Evolutionary conservation across 2,329 filamentous ascomycete genomes (phyloP).

Genomic region (Dactylellina drechsleri): DNA sequence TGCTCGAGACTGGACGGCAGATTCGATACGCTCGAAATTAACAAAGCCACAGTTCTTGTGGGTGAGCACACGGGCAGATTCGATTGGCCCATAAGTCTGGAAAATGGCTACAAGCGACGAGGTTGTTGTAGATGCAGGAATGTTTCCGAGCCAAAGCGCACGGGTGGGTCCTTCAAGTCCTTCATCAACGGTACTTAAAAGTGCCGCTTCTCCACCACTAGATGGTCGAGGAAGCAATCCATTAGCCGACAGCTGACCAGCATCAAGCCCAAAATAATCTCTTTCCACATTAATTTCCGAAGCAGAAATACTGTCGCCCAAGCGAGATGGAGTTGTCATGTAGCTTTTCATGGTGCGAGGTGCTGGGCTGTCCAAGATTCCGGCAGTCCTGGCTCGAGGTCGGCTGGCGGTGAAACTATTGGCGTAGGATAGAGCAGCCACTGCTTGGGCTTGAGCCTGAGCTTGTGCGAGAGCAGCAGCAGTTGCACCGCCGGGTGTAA

Average conservation of each 20-base stretch:
- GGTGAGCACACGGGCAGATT: constrained; percentile 90
- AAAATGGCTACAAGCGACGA: constrained; percentile 96
- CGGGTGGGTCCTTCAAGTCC: constrained; percentile 85
- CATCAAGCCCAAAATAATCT: constrained; percentile 64
- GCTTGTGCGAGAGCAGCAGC: constrained; percentile 71
- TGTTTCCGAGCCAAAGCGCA: constrained; percentile 95
- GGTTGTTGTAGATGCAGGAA: constrained; percentile 94
- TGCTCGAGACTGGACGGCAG: constrained; percentile 86
- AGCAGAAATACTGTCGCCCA: constrained; percentile 79
- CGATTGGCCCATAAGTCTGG: constrained; percentile 87
- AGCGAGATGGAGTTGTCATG: constrained; percentile 77
- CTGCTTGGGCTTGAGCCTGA: constrained; percentile 65
- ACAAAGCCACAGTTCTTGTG: constrained; percentile 99
- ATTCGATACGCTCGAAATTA: constrained; percentile 92
- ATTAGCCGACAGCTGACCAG: constrained; percentile 83
- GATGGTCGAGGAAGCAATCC: constrained; percentile 77
- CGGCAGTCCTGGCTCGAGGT: constrained; percentile 88
- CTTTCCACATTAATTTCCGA: constrained; percentile 74
- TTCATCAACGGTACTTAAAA: constrained; percentile 78
- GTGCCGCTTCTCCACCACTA: constrained; percentile 71
- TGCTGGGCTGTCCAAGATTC: constrained; percentile 82
- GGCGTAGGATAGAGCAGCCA: constrained; percentile 67
- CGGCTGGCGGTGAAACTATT: constrained; percentile 77
- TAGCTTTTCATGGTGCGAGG: constrained; percentile 76
- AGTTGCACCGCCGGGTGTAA: constrained; percentile 68